Evolutionary conservation across 2,329 filamentous ascomycete genomes (phyloP).

Genomic region (Fusarium pseudoanthophilum): DNA sequence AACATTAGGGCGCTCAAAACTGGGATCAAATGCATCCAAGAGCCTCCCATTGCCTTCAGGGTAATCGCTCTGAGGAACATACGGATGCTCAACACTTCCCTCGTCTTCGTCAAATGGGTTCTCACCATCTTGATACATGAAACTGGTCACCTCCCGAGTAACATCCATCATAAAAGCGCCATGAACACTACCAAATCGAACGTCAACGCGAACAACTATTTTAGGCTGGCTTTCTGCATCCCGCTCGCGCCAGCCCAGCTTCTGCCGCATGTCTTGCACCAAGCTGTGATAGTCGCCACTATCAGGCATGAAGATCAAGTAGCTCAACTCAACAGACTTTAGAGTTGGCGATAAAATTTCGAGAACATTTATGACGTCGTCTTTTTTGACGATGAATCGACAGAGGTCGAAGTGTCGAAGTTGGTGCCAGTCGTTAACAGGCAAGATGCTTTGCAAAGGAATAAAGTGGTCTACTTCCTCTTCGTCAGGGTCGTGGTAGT

Average conservation of each 20-base stretch:
- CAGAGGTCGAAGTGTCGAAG: conserved; percentile 7
- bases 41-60: background rate
- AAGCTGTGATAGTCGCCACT: background rate
- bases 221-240: background rate
- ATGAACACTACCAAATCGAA: background rate
- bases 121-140: background rate
- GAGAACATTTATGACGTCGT: background rate
- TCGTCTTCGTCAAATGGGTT: background rate
- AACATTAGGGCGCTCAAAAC: background rate
- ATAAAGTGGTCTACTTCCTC: background rate
- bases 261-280: background rate
- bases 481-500: background rate
- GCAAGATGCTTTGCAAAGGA: background rate
- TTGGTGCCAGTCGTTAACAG: background rate
- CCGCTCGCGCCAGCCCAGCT: background rate
- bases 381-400: background rate
- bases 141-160: background rate
- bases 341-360: background rate
- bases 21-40: background rate
- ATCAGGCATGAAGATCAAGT: background rate
- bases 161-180: background rate
- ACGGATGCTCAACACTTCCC: background rate
- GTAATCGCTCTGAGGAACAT: background rate
- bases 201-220: conserved; percentile 4
- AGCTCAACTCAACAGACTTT: background rate